Percentiles rank a stretch among this genome's conserved stretches.
These are phyloP conservation scores for Strigomonas culicis DNA, from an alignment of 208 protist species.

Conservation along the genomic window DNA sequence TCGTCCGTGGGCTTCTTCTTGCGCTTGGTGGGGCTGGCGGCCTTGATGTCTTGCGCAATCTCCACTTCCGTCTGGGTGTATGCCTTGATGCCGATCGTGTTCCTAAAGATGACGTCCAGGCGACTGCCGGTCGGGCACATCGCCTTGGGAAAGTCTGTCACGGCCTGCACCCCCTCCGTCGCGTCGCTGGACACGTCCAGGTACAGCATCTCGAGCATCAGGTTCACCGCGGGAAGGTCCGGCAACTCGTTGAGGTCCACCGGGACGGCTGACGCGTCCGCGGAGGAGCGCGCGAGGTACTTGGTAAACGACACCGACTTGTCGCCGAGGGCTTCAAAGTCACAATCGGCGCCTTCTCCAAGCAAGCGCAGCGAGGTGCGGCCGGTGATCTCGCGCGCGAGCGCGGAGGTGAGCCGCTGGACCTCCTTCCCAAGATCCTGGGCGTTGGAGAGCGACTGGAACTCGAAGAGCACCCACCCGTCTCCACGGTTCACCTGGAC, in stretches of 20 bases:
- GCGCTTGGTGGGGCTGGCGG: neutral
- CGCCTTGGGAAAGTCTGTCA: constrained; percentile 64
- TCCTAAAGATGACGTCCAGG: constrained; percentile 66
- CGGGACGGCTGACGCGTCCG: neutral
- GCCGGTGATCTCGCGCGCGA: constrained; percentile 78
- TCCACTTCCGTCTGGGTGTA: constrained; percentile 54
- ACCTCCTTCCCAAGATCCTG: constrained; percentile 54
- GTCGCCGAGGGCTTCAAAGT: constrained; percentile 51
- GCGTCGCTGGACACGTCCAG: constrained; percentile 58
- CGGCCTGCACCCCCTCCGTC: constrained; percentile 32
- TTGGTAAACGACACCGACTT: constrained; percentile 47
- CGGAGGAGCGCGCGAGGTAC: constrained; percentile 32
- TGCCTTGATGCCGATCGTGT: constrained; percentile 58
- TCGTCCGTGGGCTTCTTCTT: constrained; percentile 8
- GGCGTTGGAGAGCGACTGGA: constrained; percentile 35
- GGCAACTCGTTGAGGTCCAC: constrained; percentile 41
- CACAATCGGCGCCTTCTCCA: constrained; percentile 63
- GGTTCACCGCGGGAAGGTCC: constrained; percentile 27
- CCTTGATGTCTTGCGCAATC: neutral
- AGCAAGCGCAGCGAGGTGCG: constrained; percentile 53
- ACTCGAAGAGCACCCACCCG: constrained; percentile 73
- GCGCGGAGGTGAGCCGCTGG: constrained; percentile 63
- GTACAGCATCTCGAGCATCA: constrained; percentile 88
- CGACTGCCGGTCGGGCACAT: constrained; percentile 70
- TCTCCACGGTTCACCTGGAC: constrained; percentile 67